These are phyloP conservation scores for Rhynchosporium agropyri DNA, from an alignment of 2,329 filamentous ascomycete genomes.

Conservation along the genomic window DNA sequence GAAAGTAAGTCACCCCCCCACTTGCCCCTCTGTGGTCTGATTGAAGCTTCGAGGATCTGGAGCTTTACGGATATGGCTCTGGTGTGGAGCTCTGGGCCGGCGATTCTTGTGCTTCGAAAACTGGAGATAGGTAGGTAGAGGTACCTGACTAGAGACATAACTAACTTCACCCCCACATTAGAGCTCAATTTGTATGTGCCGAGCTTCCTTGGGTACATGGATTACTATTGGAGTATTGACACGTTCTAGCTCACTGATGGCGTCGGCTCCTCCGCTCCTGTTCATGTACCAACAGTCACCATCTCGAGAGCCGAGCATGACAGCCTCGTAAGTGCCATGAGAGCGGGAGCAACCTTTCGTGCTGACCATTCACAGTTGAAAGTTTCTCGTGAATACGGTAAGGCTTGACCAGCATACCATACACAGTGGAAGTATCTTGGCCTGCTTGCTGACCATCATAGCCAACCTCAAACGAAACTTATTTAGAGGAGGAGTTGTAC, in stretches of 20 bases:
- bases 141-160: conserved; percentile 8
- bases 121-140: not conserved
- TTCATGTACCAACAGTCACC: conserved; percentile 48
- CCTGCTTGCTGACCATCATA: conserved; percentile 26
- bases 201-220: conserved; percentile 6
- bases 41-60: no score
- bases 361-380: conserved; percentile 32
- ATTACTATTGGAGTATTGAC: conserved; percentile 11
- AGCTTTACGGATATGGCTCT: no score
- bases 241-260: conserved; percentile 46
- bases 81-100: not conserved
- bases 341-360: not conserved
- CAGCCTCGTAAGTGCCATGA: conserved; percentile 50
- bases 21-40: conserved; percentile 7
- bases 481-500: conserved; percentile 51
- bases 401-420: conserved; percentile 22
- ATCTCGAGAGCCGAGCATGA: conserved; percentile 66
- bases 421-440: not conserved
- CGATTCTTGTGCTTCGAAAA: conserved; percentile 7
- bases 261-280: conserved; percentile 43
- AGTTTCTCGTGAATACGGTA: conserved; percentile 58
- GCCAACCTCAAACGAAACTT: conserved; percentile 52
- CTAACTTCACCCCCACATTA: conserved; percentile 38
- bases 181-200: conserved; percentile 52
- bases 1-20: conserved; percentile 52